Evolutionary conservation across 805 yeast genomes (phyloP), one percentile per base, ranked within the genome.

Genomic region (Tanozyma kutaoensis): DNA sequence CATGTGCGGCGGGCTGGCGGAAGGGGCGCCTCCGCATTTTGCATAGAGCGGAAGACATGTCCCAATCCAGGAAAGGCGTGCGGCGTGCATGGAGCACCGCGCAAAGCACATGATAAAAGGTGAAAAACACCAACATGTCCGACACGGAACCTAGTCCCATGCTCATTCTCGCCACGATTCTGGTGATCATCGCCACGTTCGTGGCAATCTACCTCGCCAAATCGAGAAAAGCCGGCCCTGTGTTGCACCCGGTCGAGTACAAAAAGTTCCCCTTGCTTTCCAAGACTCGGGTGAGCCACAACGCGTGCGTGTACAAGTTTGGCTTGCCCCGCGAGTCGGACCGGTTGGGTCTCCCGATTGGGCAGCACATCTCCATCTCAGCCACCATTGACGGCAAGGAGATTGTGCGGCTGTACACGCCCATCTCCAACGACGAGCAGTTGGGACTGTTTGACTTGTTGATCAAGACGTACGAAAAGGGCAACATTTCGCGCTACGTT

Each of bases 311-410:
- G 32, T 81, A 82, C 58, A 70, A 86, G 46, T 84, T 88, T 46
- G 81, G 76, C 9, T 67, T 88, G 40, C 95, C 95, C 28, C 64
- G 68, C 36, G 64, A 75, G 20, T 64, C 70, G 28, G 85, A 80
- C 47, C 62, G 72, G 24, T 66, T 88, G 35, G 95, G 95, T 8
- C 66, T 88, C 37, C 95, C 95, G 30, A 76, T 82, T 45, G 97
- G 97, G 28, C 96, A 88, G 58, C 96, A 88, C 50, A 76, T 88
- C 46, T 69, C 84, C 24, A 72, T 86, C 41, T 70, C 71, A 13
- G 88, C 93, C 12, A 59, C 52, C 23, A 76, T 85, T 42, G 69
- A 72, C 40, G 95, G 77, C 29, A 80, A 80, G 55, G 86, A 78
- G 42, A 63, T 82, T 27, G 71, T 78, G 28, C 71, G 95, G 55